phyloP scores from a whole-genome alignment of 257 asterid species.

The Cinchona pubescens region DNA sequence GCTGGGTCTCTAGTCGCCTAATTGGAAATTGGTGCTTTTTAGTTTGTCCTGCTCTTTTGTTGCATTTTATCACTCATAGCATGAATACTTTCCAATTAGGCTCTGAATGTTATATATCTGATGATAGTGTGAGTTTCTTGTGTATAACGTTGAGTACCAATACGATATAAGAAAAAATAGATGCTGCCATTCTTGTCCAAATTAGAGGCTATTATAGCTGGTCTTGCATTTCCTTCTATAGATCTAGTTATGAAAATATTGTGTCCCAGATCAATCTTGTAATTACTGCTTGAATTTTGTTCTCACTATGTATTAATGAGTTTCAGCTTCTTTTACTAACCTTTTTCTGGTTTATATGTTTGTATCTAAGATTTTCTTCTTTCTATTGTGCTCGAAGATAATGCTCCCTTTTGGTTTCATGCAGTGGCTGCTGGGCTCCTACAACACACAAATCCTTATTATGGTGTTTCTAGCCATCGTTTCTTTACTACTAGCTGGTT shows the following conservation, averaged over 20 bases:
- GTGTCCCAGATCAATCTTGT: background rate
- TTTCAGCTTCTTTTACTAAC: background rate
- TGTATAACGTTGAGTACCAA: background rate
- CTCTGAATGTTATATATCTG: background rate
- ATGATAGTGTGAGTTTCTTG: too few relatives aligned
- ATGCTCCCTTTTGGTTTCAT: slow-evolving; percentile 24
- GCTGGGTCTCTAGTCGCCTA: background rate
- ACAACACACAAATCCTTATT: slow-evolving; percentile 81
- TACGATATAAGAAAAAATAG: background rate
- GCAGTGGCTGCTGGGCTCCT: slow-evolving; percentile 90
- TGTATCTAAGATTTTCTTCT: slow-evolving; percentile 5
- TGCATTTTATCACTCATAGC: background rate
- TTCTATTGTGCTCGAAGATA: slow-evolving; percentile 14
- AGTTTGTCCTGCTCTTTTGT: too few relatives aligned
- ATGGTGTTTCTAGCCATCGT: slow-evolving; percentile 80
- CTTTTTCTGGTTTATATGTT: slow-evolving; percentile 4
- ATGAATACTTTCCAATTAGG: background rate
- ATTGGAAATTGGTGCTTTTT: background rate
- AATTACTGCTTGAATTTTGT: background rate
- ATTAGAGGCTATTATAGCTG: background rate
- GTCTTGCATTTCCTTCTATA: background rate
- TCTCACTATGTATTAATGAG: background rate
- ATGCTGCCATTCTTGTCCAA: background rate
- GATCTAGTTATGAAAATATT: too few relatives aligned
- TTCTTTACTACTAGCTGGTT: slow-evolving; percentile 75